A percentile compares a stretch with the other conserved stretches of the same genome.
These are phyloP conservation scores for Punctularia strigosozonata DNA, from an alignment of 768 basidiomycete species.

Conservation along the genomic window DNA sequence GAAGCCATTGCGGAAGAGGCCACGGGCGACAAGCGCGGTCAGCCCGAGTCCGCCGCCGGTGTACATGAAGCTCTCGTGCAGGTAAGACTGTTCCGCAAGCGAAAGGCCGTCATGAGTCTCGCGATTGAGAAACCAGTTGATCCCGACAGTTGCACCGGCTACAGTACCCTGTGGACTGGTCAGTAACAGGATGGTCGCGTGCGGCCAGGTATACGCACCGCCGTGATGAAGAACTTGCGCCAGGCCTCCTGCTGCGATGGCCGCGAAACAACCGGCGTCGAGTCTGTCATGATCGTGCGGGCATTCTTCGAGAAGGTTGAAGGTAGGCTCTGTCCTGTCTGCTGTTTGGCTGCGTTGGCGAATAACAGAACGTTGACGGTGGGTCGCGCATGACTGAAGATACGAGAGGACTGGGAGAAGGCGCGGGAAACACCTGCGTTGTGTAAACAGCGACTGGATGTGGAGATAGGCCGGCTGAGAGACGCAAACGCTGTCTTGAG, in stretches of 20 bases:
- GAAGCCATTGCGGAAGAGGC: conserved; percentile 57
- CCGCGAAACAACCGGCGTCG: conserved; percentile 20
- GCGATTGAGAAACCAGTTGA: conserved; percentile 60
- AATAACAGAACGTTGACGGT: too few relatives aligned
- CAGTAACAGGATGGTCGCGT: conserved; percentile 2
- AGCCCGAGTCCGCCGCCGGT: conserved; percentile 70
- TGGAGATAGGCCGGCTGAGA: too few relatives aligned
- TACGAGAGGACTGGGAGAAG: too few relatives aligned
- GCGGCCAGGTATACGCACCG: conserved; percentile 23
- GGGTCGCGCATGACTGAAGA: too few relatives aligned
- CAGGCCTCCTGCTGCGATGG: conserved; percentile 29
- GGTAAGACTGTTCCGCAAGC: conserved; percentile 47
- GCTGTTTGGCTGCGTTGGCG: too few relatives aligned
- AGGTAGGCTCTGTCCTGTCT: too few relatives aligned
- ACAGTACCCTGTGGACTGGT: conserved; percentile 44
- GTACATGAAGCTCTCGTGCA: conserved; percentile 74
- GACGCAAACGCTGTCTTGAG: too few relatives aligned
- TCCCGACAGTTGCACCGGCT: conserved; percentile 53
- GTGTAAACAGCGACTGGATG: too few relatives aligned
- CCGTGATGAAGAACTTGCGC: conserved; percentile 40
- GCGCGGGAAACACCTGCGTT: too few relatives aligned
- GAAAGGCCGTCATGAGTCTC: conserved; percentile 65
- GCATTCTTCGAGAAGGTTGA: too few relatives aligned
- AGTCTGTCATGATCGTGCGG: conserved; percentile 41
- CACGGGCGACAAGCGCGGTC: conserved; percentile 71